phyloP scores from a whole-genome alignment of 2,329 filamentous ascomycete species.

The Cercospora sp. region DNA sequence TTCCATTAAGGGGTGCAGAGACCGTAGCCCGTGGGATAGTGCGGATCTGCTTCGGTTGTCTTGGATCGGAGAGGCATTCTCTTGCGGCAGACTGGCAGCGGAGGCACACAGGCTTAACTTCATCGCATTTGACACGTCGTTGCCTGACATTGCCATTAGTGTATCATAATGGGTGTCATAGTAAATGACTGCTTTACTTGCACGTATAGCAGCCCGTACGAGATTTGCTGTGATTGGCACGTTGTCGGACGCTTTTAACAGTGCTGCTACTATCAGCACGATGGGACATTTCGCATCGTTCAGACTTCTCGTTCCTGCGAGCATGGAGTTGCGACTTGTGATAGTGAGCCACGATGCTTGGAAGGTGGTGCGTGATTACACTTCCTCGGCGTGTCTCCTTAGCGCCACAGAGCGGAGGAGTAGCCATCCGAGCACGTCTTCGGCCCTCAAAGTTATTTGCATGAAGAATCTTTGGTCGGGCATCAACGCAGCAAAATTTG shows the following conservation, averaged over 20 bases:
- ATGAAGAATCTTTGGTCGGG: not conserved
- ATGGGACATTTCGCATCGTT: no score
- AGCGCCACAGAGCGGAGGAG: not conserved
- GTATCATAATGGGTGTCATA: not conserved
- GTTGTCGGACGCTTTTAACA: not conserved
- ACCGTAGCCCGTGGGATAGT: not conserved
- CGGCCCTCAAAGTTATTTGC: not conserved
- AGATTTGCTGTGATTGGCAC: not conserved
- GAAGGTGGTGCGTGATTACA: not conserved
- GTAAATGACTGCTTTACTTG: not conserved
- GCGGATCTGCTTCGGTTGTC: not conserved
- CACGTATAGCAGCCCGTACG: not conserved
- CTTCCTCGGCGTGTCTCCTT: not conserved
- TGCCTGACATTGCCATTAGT: not conserved
- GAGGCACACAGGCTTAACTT: not conserved
- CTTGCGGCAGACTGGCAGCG: not conserved
- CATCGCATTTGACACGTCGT: not conserved
- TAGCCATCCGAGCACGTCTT: not conserved
- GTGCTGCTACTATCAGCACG: no score
- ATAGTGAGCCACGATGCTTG: not conserved
- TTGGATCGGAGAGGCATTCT: not conserved
- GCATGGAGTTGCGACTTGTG: no score
- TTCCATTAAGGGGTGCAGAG: not conserved
- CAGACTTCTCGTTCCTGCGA: no score
- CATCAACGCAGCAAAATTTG: not conserved